Base-by-base conservation (phyloP, 116 monocot species). In the Trichopus zeylanicus region DNA sequence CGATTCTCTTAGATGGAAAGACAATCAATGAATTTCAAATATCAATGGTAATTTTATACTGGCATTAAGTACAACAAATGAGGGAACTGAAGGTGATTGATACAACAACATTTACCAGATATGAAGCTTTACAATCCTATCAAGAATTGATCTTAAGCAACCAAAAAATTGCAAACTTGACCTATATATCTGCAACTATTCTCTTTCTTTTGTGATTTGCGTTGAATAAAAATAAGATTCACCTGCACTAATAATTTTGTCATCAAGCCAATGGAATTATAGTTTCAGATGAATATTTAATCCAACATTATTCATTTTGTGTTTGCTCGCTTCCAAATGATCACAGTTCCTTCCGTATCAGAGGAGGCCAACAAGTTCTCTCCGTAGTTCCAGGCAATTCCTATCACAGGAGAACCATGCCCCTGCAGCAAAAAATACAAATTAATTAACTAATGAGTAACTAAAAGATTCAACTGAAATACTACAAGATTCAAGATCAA, bases 301-400 rank as follows among this genome's bases (percentile, higher is more conserved):
- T n/a, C n/a, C n/a, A 2, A 55, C 16, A 54, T 11, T 22, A 37
- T 54, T 67, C 34, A 76, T 59, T 29, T 46, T n/a, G 51, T 67
- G 56, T 91, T 82, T 55, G 98, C 84, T 64, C 98, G 76, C 67
- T 91, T 98, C 98, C 98, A 98, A 5, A 91, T 91, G 65, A 98
- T 98, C 26, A 98, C 98, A 7, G 73, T 88, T 46, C 98, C 98
- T 61, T 77, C 82, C 23, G 76, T 80, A 76, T 87, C 91, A 55
- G 98, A 88, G 20, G 98, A 91, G 10, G 98, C 98, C 73, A 98
- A 49, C 31, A 91, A 71, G 51, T 87, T 98, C 67, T 98, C 92
- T 5, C 98, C 98, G 51, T 98, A 75, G 73, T 91, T 98, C 98
- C 98, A 98, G 35, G 98, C 88, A 58, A 98, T 77, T 26, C 79